Percentiles rank a stretch among this genome's conserved stretches.
These are phyloP conservation scores for Phytophthora citrophthora DNA, from an alignment of 352 stramenopile genomes.

Conservation along the genomic window DNA sequence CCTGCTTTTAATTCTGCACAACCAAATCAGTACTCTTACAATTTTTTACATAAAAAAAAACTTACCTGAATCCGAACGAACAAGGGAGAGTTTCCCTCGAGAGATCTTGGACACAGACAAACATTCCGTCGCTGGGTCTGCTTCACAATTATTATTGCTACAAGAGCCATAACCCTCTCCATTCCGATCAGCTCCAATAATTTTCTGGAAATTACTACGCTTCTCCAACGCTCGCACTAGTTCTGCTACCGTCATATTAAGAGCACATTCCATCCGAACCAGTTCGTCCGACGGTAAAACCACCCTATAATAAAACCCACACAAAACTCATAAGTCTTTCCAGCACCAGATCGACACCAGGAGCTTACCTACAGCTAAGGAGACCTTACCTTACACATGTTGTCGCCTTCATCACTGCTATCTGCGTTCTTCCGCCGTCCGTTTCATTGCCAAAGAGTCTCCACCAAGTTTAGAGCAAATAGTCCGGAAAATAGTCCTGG, in stretches of 20 bases:
- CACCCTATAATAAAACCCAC: slow-evolving; percentile 25
- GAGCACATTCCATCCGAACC: slow-evolving; percentile 38
- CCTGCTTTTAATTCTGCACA: slow-evolving; percentile 19
- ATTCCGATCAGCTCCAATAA: slow-evolving; percentile 8
- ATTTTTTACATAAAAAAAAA: not conserved
- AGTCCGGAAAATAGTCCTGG: too few species aligned
- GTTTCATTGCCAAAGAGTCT: not conserved
- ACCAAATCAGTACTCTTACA: slow-evolving; percentile 3
- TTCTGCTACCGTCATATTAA: slow-evolving; percentile 35
- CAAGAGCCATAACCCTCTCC: not conserved
- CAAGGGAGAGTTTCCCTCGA: slow-evolving; percentile 24
- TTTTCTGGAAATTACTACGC: slow-evolving; percentile 14
- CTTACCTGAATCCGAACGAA: slow-evolving; percentile 30
- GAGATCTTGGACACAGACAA: not conserved
- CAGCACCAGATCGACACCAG: not conserved
- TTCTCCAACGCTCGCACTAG: slow-evolving; percentile 24
- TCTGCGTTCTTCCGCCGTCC: not conserved
- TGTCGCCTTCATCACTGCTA: slow-evolving; percentile 33
- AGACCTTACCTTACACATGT: slow-evolving; percentile 33
- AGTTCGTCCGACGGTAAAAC: slow-evolving; percentile 45
- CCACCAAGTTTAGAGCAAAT: not conserved
- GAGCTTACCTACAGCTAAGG: not conserved
- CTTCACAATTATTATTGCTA: slow-evolving; percentile 25
- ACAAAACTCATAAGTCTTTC: not conserved
- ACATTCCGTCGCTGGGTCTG: slow-evolving; percentile 17